Conservation (phyloP, 306 rosid species). For the Astragalus membranaceus region DNA sequence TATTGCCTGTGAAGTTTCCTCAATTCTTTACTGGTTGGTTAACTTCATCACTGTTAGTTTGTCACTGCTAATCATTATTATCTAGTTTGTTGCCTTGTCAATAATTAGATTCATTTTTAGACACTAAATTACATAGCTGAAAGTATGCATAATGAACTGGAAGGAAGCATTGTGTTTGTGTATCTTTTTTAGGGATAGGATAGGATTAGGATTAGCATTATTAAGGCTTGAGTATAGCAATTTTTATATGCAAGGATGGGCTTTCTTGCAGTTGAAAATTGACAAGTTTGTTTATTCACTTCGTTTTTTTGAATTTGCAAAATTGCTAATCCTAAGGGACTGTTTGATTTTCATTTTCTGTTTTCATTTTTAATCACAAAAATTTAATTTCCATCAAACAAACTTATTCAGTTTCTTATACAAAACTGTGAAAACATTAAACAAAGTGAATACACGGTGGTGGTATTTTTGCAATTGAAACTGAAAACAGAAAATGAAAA, state of each 20-base stretch:
- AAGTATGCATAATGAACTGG: background rate
- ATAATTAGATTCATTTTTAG: background rate
- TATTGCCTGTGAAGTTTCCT: slow-evolving; percentile 91
- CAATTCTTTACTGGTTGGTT: slow-evolving; percentile 85
- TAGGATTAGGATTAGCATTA: background rate
- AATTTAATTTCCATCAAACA: background rate
- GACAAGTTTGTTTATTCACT: background rate
- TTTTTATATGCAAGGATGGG: background rate
- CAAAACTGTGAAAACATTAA: background rate
- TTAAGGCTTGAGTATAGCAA: background rate
- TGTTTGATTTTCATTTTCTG: background rate
- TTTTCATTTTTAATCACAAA: background rate
- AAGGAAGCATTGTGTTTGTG: background rate
- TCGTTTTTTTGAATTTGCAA: background rate
- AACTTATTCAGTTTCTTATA: background rate
- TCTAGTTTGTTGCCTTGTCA: background rate
- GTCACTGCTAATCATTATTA: background rate
- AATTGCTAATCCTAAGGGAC: background rate
- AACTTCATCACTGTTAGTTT: background rate
- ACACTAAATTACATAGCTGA: background rate
- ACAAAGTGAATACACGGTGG: background rate
- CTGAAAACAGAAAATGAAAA: background rate
- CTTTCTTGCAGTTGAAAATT: background rate
- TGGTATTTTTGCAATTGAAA: background rate
- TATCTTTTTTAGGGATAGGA: background rate